Percentiles rank a stretch among this genome's conserved stretches.
Evolutionary conservation across 148 eudicot species (phyloP).

Genomic region (Euryodendron excelsum): DNA sequence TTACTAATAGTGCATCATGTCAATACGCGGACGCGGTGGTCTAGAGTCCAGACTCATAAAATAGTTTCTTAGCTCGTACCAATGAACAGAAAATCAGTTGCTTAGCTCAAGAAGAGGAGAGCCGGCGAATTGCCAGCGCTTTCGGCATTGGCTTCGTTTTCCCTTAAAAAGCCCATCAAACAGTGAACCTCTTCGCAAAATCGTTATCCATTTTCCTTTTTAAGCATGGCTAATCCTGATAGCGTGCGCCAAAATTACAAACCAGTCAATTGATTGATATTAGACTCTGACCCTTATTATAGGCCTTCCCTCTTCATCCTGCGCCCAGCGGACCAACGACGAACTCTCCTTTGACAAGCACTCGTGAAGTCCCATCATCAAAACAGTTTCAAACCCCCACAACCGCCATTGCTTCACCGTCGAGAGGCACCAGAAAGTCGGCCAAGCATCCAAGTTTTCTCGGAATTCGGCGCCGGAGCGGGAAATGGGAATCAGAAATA

Average conservation of each 20-base stretch:
- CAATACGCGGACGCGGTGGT: too few relatives aligned
- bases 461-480: slow-evolving; percentile 40
- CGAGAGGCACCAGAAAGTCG: background rate
- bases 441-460: slow-evolving; percentile 32
- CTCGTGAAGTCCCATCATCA: background rate
- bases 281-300: background rate
- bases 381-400: background rate
- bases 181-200: background rate
- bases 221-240: slow-evolving; percentile 13
- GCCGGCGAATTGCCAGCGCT: slow-evolving; percentile 13
- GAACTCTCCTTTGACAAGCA: background rate
- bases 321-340: background rate
- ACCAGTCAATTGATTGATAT: background rate
- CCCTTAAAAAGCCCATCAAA: background rate
- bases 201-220: background rate
- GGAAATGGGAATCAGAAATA: slow-evolving; percentile 52
- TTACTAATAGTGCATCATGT: too few relatives aligned
- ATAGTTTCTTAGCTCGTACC: too few relatives aligned
- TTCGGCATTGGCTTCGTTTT: background rate
- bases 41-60: too few relatives aligned
- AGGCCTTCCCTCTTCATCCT: too few relatives aligned
- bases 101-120: background rate
- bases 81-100: background rate
- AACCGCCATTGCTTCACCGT: slow-evolving; percentile 4
- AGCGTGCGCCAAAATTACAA: background rate